phyloP scores from a whole-genome alignment of 768 basidiomycete species.

The Boletus edulis region DNA sequence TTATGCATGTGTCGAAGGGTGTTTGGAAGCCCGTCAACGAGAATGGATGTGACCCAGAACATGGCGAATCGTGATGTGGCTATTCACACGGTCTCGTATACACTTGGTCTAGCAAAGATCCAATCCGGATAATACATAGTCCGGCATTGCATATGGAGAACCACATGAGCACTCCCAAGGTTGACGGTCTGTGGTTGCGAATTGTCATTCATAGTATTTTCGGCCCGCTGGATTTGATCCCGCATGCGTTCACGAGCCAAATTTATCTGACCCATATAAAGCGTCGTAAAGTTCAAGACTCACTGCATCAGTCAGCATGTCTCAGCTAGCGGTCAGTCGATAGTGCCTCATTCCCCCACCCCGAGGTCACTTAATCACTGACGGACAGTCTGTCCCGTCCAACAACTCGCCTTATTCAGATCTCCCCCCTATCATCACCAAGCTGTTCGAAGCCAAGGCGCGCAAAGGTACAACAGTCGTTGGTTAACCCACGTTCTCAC shows the following conservation, averaged over 20 bases:
- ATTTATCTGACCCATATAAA: conserved; percentile 17
- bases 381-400: conserved; percentile 39
- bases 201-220: neutral
- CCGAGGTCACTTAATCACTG: neutral
- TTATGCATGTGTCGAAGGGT: conserved; percentile 89
- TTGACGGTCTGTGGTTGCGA: conserved; percentile 1
- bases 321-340: conserved; percentile 36
- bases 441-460: conserved; percentile 65
- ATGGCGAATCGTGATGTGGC: conserved; percentile 11
- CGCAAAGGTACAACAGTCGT: conserved; percentile 45
- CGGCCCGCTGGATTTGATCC: neutral
- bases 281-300: neutral
- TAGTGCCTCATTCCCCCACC: neutral
- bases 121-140: conserved; percentile 2
- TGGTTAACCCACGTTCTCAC: neutral
- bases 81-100: conserved; percentile 3
- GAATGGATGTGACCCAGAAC: conserved; percentile 1
- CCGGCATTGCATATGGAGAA: neutral
- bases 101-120: conserved; percentile 2
- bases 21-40: conserved; percentile 67
- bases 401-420: conserved; percentile 45
- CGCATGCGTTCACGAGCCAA: conserved; percentile 9
- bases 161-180: neutral
- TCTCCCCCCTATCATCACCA: conserved; percentile 48
- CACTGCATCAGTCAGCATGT: conserved; percentile 28